phyloP scores from a whole-genome alignment of 2,329 filamentous ascomycete species.

The Trichophyton verrucosum region DNA sequence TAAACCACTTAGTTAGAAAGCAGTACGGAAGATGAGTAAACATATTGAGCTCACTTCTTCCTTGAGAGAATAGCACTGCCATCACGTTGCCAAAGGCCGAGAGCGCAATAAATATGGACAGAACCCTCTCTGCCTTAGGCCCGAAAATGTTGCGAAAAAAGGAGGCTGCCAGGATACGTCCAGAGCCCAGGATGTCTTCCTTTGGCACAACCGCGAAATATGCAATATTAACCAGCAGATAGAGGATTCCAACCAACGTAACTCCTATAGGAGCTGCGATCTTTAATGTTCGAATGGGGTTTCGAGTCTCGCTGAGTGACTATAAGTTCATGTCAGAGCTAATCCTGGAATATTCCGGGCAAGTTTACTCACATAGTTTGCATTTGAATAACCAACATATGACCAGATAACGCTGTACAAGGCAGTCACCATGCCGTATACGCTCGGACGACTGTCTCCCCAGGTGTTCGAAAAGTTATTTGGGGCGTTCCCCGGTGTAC shows the following conservation, averaged over 20 bases:
- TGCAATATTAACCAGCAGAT: constrained; percentile 47
- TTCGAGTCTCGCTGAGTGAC: constrained; percentile 43
- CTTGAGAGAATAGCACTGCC: constrained; percentile 42
- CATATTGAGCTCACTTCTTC: constrained; percentile 23
- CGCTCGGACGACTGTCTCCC: constrained; percentile 25
- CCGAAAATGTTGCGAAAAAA: constrained; percentile 53
- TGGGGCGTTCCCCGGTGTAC: constrained; percentile 21
- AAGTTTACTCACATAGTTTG: constrained; percentile 42
- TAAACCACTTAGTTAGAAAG: constrained; percentile 9
- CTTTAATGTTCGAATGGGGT: constrained; percentile 47
- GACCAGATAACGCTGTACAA: constrained; percentile 51
- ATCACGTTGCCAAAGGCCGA: constrained; percentile 51
- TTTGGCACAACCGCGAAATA: constrained; percentile 49
- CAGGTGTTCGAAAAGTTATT: constrained; percentile 30
- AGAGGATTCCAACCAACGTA: constrained; percentile 41
- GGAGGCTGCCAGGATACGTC: constrained; percentile 43
- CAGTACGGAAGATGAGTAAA: not conserved
- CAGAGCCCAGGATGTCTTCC: constrained; percentile 42
- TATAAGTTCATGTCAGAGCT: constrained; percentile 16
- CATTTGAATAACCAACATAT: constrained; percentile 49
- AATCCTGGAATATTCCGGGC: not conserved
- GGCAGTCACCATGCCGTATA: constrained; percentile 44
- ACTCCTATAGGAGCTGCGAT: constrained; percentile 45
- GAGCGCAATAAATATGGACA: constrained; percentile 50
- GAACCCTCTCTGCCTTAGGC: constrained; percentile 39